These are phyloP conservation scores for Stagonosporopsis cucurbitacearum DNA, from an alignment of 2,329 filamentous ascomycete species.

Conservation along the genomic window DNA sequence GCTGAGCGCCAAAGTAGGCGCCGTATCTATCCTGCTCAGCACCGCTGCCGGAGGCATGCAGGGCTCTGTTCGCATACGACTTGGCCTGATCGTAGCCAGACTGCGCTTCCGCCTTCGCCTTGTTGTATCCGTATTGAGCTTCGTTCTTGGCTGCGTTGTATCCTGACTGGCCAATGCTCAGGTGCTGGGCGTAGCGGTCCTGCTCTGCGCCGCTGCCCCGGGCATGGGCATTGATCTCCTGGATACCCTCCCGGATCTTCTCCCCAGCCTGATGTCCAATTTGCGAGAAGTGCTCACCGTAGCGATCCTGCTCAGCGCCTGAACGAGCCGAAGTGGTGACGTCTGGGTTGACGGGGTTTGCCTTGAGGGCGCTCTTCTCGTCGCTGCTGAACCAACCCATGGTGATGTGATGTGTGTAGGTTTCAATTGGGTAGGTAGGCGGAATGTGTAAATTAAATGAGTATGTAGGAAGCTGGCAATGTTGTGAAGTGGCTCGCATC, in stretches of 20 bases:
- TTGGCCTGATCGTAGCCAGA: slow-evolving; percentile 27
- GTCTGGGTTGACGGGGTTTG: slow-evolving; percentile 33
- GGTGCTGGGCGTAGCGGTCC: slow-evolving; percentile 40
- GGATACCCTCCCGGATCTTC: slow-evolving; percentile 29
- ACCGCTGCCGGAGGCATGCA: slow-evolving; percentile 31
- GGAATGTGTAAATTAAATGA: not conserved
- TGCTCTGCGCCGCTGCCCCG: slow-evolving; percentile 42
- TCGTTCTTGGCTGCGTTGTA: slow-evolving; percentile 30
- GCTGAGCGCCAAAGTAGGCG: slow-evolving; percentile 36
- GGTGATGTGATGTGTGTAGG: slow-evolving; percentile 15
- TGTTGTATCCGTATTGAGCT: slow-evolving; percentile 30
- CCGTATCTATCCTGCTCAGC: slow-evolving; percentile 44
- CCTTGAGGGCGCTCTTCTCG: slow-evolving; percentile 27
- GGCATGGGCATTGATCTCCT: slow-evolving; percentile 25
- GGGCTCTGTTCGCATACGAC: slow-evolving; percentile 23
- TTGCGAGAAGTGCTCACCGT: slow-evolving; percentile 36
- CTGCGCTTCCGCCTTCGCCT: slow-evolving; percentile 29
- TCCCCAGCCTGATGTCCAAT: slow-evolving; percentile 29
- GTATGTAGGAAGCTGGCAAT: not conserved
- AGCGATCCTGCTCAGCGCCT: slow-evolving; percentile 44
- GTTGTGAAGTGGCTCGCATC: not conserved
- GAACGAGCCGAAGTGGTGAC: slow-evolving; percentile 36
- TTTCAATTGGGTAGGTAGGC: not conserved
- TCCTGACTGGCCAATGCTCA: slow-evolving; percentile 25
- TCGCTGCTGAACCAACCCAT: slow-evolving; percentile 37